These are phyloP conservation scores for Amanita jacksonii DNA, from an alignment of 768 basidiomycete species.

Conservation along the genomic window DNA sequence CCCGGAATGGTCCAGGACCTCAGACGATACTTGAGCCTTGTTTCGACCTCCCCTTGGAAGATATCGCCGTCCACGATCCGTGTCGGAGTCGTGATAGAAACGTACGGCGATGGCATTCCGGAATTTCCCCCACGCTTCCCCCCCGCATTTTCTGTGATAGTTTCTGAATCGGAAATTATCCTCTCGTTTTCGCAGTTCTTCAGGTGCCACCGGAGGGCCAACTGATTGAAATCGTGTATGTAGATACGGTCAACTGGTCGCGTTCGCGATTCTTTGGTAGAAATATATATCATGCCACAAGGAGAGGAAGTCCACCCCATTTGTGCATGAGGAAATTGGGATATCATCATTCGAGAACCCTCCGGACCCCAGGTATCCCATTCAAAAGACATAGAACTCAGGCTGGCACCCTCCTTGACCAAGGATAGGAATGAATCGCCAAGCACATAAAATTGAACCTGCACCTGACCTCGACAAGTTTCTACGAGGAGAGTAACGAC, in stretches of 20 bases:
- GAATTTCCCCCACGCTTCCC: too few species aligned
- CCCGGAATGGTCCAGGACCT: conserved; percentile 18
- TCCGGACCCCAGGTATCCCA: conserved; percentile 48
- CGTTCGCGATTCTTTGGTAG: conserved; percentile 10
- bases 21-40: conserved; percentile 37
- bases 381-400: conserved; percentile 13
- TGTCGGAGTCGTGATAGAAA: conserved; percentile 12
- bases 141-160: neutral
- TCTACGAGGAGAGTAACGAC: conserved; percentile 35
- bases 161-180: neutral
- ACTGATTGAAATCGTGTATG: conserved; percentile 45
- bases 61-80: conserved; percentile 20
- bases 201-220: conserved; percentile 24
- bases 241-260: conserved; percentile 20
- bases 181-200: conserved; percentile 1
- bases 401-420: conserved; percentile 14
- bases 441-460: conserved; percentile 35
- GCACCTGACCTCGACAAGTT: conserved; percentile 14
- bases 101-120: too few species aligned
- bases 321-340: conserved; percentile 22
- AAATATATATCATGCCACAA: conserved; percentile 36
- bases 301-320: conserved; percentile 53
- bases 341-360: conserved; percentile 34
- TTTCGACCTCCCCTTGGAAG: conserved; percentile 32
- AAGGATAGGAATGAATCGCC: conserved; percentile 29